phyloP scores from a whole-genome alignment of 257 asterid genomes.

The Solanum chiquidenum region DNA sequence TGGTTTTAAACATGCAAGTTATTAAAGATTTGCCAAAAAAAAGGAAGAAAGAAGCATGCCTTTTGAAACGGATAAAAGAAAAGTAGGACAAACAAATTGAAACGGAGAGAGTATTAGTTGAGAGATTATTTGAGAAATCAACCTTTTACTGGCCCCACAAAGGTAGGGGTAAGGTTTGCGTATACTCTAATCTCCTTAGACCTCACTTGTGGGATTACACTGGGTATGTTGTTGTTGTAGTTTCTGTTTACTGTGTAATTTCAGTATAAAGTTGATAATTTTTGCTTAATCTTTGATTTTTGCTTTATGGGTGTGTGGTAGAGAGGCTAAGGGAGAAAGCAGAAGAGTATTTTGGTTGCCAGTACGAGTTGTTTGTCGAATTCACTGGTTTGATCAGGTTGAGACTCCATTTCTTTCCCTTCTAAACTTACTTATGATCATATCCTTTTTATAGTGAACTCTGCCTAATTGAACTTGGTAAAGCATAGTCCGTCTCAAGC shows the following conservation, averaged over 20 bases:
- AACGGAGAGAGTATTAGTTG: not conserved
- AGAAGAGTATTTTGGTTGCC: conserved; percentile 76
- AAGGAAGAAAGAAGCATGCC: not conserved
- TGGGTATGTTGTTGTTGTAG: not conserved
- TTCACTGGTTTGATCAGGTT: conserved; percentile 90
- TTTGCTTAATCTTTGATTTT: not conserved
- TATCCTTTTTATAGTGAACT: not conserved
- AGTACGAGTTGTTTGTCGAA: conserved; percentile 74
- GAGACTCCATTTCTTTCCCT: not conserved
- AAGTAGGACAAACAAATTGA: not conserved
- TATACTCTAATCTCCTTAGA: not conserved
- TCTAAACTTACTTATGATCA: not conserved
- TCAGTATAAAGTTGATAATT: not conserved
- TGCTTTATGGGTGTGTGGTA: not conserved
- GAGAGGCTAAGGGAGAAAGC: conserved; percentile 74
- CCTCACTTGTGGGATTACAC: not conserved
- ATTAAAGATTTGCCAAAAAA: not conserved
- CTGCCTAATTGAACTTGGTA: not conserved
- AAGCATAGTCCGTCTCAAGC: not conserved
- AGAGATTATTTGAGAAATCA: not conserved
- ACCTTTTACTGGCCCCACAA: not conserved
- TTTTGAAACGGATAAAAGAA: not conserved
- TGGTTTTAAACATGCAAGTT: not conserved
- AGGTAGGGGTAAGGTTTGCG: not conserved
- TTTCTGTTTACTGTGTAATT: not conserved